Base-by-base conservation (phyloP, 106 monocot species). In the Dactylorhiza incarnata region DNA sequence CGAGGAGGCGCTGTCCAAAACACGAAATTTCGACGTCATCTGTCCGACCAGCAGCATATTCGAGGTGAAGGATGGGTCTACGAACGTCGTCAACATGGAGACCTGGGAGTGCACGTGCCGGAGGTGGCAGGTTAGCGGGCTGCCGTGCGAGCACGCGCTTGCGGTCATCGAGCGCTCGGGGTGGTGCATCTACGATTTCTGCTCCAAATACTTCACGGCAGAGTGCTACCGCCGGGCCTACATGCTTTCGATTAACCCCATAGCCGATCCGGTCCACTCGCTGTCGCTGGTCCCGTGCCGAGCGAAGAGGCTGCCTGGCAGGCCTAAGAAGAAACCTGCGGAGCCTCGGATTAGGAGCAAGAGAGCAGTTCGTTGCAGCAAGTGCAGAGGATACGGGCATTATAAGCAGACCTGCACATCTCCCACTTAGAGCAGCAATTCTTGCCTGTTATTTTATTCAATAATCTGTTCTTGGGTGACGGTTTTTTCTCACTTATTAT, bases 61-160 rank as follows among this genome's bases (percentile, higher is more conserved):
- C 45, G 86, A 94, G 82, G 94, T 99, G 10, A 74, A 79, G 15
- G 90, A 86, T 49, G 86, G 79, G 9, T 29, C 62, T 0, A 77
- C 69, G 11, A 76, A 83, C 66, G 79, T 86, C 13, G 94, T 94
- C 19, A 89, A 99, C 54, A 80, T 88, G 23, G 97, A 82, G 26
- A 85, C 84, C 11, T 84, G 91, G 93, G 97, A 99, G 53, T 99
- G 97, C 81, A 88, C 91, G 15, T 94, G 97, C 77, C 23, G 89
- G 25, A 86, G 84, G 67, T 99, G 97, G 97, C 91, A 99, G 72
- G 84, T 91, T 0, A 79, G 78, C 19, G 97, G 97, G 0, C 37
- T 99, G 25, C 94, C 97, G 23, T 99, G 94, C 79, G 72, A 83
- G 76, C 97, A 99, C 74, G 91, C 94, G 19, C 77, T 99, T 23